Conservation (phyloP, 768 basidiomycete genomes). For the Calvatia gigantea region DNA sequence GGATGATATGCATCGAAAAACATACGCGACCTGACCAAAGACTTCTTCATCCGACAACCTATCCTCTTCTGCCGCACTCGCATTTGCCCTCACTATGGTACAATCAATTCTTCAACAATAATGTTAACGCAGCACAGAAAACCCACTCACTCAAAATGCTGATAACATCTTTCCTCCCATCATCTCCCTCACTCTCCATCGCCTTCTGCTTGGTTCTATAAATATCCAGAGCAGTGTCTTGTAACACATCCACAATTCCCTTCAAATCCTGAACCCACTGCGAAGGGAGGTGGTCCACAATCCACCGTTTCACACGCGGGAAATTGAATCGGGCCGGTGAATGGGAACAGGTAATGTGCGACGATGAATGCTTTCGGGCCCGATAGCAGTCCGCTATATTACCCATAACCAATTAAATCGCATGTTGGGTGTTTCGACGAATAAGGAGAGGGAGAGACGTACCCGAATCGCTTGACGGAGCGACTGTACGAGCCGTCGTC, state of each 20-base stretch:
- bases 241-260: slow-evolving; percentile 31
- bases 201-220: slow-evolving; percentile 33
- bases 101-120: background rate
- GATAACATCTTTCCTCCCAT: slow-evolving; percentile 40
- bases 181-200: slow-evolving; percentile 28
- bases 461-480: slow-evolving; percentile 28
- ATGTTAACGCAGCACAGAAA: background rate
- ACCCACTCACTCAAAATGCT: slow-evolving; percentile 37
- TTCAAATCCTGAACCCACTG: slow-evolving; percentile 26
- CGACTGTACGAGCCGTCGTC: slow-evolving; percentile 24
- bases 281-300: slow-evolving; percentile 13
- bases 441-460: slow-evolving; percentile 10
- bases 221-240: slow-evolving; percentile 32
- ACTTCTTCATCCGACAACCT: slow-evolving; percentile 32
- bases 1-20: background rate
- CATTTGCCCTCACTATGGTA: slow-evolving; percentile 37
- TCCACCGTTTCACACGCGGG: slow-evolving; percentile 6
- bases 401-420: background rate
- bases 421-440: background rate
- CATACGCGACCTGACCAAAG: slow-evolving; percentile 26
- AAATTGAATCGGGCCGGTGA: background rate
- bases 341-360: background rate
- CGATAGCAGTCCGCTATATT: slow-evolving; percentile 1
- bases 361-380: background rate
- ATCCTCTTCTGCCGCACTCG: slow-evolving; percentile 27